These are phyloP conservation scores for Akanthomyces uredinophilus DNA, from an alignment of 2,329 filamentous ascomycete genomes.

Conservation along the genomic window DNA sequence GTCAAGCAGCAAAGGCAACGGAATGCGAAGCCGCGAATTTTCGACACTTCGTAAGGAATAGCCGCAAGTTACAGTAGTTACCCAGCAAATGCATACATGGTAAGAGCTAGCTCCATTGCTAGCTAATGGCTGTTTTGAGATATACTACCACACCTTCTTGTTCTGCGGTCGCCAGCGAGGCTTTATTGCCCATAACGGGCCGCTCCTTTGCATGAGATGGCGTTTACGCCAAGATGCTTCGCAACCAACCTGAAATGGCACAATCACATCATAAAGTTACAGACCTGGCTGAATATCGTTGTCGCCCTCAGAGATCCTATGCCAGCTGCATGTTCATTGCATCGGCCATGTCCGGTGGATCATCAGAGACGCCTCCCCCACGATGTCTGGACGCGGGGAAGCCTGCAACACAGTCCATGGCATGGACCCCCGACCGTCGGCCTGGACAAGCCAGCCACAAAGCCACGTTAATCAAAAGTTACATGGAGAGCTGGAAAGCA, in stretches of 20 bases:
- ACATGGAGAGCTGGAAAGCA: too few species aligned
- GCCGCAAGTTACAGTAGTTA: too few species aligned
- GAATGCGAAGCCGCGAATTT: neutral
- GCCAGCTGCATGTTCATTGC: neutral
- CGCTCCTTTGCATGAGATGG: neutral
- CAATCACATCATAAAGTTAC: neutral
- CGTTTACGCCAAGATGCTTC: neutral
- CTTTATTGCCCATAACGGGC: neutral
- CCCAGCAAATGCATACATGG: too few species aligned
- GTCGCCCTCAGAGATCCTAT: neutral
- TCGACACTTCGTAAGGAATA: too few species aligned
- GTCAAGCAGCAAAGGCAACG: neutral
- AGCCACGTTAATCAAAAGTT: too few species aligned
- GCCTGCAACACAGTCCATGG: neutral
- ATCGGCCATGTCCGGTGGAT: slow-evolving; percentile 14
- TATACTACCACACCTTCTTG: too few species aligned
- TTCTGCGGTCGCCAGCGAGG: neutral
- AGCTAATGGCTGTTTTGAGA: too few species aligned
- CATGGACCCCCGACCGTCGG: neutral
- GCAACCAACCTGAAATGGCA: neutral
- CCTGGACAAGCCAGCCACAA: neutral
- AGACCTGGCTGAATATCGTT: too few species aligned
- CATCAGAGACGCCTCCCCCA: slow-evolving; percentile 5
- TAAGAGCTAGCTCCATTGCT: too few species aligned
- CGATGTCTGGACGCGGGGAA: slow-evolving; percentile 11